A percentile compares a stretch with the other conserved stretches of the same genome.
Evolutionary conservation across 352 stramenopile genomes (phyloP).

Genomic region (Phytopythium sindhum): DNA sequence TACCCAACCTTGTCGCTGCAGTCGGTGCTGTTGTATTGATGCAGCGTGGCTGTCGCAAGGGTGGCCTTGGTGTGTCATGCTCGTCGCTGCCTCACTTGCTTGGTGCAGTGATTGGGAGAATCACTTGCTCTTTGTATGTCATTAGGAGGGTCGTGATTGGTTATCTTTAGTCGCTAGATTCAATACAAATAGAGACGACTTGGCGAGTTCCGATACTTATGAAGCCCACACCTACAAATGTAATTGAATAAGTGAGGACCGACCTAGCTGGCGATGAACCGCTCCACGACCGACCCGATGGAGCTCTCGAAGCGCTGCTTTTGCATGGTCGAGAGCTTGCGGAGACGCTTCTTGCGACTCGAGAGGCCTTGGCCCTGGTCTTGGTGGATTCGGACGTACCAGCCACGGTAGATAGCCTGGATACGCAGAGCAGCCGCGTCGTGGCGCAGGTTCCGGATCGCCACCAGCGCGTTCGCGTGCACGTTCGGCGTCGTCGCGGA

Average conservation of each 20-base stretch:
- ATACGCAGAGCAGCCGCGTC: constrained; percentile 71
- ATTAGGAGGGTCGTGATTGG: no score
- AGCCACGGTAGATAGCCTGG: constrained; percentile 65
- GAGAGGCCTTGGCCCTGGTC: constrained; percentile 3
- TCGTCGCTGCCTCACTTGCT: no score
- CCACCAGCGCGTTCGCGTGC: constrained; percentile 32
- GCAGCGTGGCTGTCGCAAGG: no score
- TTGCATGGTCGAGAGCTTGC: constrained; percentile 27
- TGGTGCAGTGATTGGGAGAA: no score
- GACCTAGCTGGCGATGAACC: constrained; percentile 15
- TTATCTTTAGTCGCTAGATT: no score
- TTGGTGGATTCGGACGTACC: constrained; percentile 43
- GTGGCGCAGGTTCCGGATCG: constrained; percentile 64
- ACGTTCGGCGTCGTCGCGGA: constrained; percentile 36
- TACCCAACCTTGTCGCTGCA: no score
- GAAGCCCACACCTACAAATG: no score
- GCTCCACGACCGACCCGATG: constrained; percentile 24
- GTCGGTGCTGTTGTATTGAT: no score
- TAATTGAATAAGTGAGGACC: neutral
- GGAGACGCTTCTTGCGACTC: constrained; percentile 18
- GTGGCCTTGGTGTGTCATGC: no score
- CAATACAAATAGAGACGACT: no score
- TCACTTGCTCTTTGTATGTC: no score
- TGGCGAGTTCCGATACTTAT: no score
- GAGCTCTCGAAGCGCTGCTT: constrained; percentile 24